Evolutionary conservation across 148 eudicot species (phyloP).

Genomic region (Camellia japonica): DNA sequence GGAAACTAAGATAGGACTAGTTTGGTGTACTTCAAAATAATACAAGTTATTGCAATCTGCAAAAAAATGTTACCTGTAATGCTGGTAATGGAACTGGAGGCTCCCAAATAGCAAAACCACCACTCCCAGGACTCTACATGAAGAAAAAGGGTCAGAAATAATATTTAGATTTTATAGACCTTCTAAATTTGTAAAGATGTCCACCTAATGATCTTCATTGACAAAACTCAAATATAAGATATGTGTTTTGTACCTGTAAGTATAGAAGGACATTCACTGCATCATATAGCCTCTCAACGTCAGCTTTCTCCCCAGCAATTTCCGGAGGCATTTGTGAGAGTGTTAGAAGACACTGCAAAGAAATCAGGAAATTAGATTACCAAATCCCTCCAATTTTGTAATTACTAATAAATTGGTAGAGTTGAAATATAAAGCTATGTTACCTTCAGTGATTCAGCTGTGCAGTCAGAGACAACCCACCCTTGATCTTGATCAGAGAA

Average conservation of each 20-base stretch:
- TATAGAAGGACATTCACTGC: constrained; percentile 34
- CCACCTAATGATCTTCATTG: neutral
- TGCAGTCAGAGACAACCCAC: constrained; percentile 44
- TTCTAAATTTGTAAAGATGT: neutral
- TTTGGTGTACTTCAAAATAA: neutral
- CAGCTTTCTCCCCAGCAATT: constrained; percentile 34
- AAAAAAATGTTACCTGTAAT: constrained; percentile 25
- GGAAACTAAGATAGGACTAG: neutral
- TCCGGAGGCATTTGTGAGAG: constrained; percentile 39
- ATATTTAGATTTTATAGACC: neutral
- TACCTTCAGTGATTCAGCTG: constrained; percentile 39
- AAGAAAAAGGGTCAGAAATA: neutral
- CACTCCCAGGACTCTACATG: constrained; percentile 33
- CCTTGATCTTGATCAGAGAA: constrained; percentile 50
- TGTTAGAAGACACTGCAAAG: constrained; percentile 32
- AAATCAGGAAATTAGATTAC: neutral
- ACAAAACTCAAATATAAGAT: neutral
- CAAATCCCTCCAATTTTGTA: neutral
- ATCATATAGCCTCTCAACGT: constrained; percentile 26
- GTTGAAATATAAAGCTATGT: neutral
- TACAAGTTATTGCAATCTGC: too few species aligned
- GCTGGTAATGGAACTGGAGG: constrained; percentile 35
- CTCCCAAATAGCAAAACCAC: constrained; percentile 51
- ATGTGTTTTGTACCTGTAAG: constrained; percentile 24
- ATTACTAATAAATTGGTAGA: neutral